Base-by-base conservation (phyloP, 176 grass and related monocot genomes). In the Oryza coarctata region DNA sequence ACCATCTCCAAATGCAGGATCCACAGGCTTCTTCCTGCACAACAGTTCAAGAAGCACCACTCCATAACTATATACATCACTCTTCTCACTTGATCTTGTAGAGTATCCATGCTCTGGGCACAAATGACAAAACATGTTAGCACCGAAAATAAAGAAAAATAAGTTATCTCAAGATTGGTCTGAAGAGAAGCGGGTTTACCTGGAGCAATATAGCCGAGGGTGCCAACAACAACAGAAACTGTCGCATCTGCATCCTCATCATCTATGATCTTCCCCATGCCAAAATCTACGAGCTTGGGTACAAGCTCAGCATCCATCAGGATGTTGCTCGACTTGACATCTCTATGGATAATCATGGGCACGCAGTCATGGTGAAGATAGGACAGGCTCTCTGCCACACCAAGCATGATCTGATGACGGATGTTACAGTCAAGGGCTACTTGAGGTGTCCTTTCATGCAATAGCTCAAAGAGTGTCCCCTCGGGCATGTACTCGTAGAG, bases 311-410 rank as follows among this genome's bases (percentile, higher is more conserved):
- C 38, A 1, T 94, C 88, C 87, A 94, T 86, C 12, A 94, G 68
- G 57, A 94, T 85, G 34, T 94, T 94, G 49, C 74, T 90, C 2
- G 87, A 93, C 25, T 93, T 93, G 18, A 93, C 85, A 85, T 93
- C 91, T 10, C 91, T 84, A 34, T 90, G 91, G 22, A 94, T 49
- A 58, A 94, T 83, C 82, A 82, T 87, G 3, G 88, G 91, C 22
- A 90, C 70, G 27, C 88, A 90, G 0, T 94, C 91, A 86, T 94
- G 91, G 85, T 94, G 91, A 15, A 94, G 85, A 17, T 94, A 94
- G 28, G 88, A 89, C 18, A 94, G 65, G 57, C 80, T 88, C 34
- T 94, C 85, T 0, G 91, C 91, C 14, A 33, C 31, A 0, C 88
- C 74, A 1, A 94, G 43, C 15, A 82, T 64, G n/a, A 90, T 94